phyloP scores from a whole-genome alignment of 208 protist genomes.

The Leishmania tropica region DNA sequence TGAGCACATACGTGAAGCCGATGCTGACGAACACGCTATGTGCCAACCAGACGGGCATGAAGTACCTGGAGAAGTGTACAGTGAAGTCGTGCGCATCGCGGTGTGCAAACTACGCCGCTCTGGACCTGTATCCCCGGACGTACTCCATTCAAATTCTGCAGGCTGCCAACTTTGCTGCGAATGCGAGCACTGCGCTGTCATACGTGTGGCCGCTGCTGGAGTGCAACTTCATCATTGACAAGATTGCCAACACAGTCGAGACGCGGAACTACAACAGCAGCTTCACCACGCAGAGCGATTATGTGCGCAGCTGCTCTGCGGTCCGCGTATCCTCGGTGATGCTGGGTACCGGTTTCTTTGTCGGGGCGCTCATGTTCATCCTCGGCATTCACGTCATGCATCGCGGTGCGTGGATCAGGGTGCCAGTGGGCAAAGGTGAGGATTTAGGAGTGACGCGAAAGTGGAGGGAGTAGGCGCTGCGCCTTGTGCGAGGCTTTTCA shows the following conservation, averaged over 20 bases:
- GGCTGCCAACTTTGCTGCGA: conserved; percentile 36
- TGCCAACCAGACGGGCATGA: conserved; percentile 37
- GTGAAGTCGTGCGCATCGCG: conserved; percentile 40
- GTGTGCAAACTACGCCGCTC: conserved; percentile 42
- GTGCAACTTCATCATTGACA: conserved; percentile 84
- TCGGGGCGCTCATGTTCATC: conserved; percentile 76
- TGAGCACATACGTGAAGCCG: conserved; percentile 47
- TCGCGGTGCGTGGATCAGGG: conserved; percentile 63
- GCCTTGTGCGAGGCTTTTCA: no score
- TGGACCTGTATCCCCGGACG: conserved; percentile 24
- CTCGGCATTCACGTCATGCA: conserved; percentile 73
- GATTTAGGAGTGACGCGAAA: no score
- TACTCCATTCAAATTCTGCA: conserved; percentile 36
- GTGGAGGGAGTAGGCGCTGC: no score
- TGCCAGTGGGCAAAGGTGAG: background rate
- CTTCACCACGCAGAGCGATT: conserved; percentile 6
- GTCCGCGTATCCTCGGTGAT: conserved; percentile 51
- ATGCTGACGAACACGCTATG: conserved; percentile 55
- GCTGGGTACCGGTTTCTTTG: conserved; percentile 72
- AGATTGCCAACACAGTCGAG: conserved; percentile 50
- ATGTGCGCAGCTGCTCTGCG: conserved; percentile 41
- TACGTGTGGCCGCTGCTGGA: conserved; percentile 64
- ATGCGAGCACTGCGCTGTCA: conserved; percentile 64
- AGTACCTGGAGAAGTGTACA: conserved; percentile 56
- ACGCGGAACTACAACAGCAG: conserved; percentile 24